Conservation (phyloP, 106 monocot species). For the Narthecium ossifragum region DNA sequence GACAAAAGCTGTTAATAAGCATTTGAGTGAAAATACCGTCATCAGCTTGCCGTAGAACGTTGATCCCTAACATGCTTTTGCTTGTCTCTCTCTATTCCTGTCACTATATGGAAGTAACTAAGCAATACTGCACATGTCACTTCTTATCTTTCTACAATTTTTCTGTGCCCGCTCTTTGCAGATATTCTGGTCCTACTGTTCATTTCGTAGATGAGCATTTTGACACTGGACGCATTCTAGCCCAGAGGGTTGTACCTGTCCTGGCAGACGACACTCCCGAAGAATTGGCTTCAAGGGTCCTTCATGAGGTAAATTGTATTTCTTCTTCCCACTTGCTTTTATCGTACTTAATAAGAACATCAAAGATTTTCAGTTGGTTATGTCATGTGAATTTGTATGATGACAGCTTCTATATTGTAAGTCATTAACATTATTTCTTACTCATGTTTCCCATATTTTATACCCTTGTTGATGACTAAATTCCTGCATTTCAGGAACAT, state of each 20-base stretch:
- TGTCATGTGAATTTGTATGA: too few species aligned
- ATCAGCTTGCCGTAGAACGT: too few species aligned
- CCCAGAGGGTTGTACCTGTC: conserved; percentile 81
- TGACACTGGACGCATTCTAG: conserved; percentile 76
- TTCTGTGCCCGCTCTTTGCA: conserved; percentile 12
- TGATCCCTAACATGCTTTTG: too few species aligned
- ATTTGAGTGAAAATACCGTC: too few species aligned
- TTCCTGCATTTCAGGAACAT: conserved; percentile 58
- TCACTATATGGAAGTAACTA: background rate
- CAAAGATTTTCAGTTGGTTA: background rate
- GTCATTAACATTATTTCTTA: too few species aligned
- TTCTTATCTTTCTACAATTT: background rate
- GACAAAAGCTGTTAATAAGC: too few species aligned
- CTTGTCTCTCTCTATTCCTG: background rate
- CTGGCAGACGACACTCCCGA: conserved; percentile 73
- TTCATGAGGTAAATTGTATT: conserved; percentile 53
- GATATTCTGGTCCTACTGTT: conserved; percentile 88
- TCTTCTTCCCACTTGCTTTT: background rate
- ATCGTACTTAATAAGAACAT: background rate
- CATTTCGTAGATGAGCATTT: conserved; percentile 97
- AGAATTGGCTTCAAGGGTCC: conserved; percentile 74
- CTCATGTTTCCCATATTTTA: too few species aligned
- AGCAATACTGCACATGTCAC: background rate
- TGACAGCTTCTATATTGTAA: too few species aligned
- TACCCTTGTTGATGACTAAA: background rate